phyloP scores from a whole-genome alignment of 2,329 filamentous ascomycete species.

The Epichloe uncinata region DNA sequence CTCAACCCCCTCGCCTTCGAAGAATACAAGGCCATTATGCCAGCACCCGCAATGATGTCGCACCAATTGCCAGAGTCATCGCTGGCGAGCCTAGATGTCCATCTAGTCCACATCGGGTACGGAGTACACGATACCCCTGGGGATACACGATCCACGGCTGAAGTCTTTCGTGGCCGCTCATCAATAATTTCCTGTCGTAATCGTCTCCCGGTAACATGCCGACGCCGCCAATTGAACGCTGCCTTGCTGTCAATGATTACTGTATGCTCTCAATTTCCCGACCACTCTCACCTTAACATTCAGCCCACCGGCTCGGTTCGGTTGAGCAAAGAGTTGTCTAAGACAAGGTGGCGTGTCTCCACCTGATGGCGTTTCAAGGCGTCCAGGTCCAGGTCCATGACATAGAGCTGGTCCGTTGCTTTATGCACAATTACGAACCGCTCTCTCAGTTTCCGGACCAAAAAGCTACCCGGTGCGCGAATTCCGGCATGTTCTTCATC shows the following conservation, averaged over 20 bases:
- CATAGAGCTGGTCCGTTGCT: not conserved
- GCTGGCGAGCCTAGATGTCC: not conserved
- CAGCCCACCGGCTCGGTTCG: not conserved
- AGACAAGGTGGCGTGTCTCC: conserved; percentile 2
- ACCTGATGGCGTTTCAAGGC: not conserved
- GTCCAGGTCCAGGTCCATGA: not conserved
- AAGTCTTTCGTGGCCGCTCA: not conserved
- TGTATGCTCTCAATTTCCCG: not conserved
- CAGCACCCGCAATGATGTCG: not conserved
- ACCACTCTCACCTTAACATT: not conserved
- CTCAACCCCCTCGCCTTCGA: no score
- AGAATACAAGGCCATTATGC: not conserved
- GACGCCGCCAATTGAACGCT: not conserved
- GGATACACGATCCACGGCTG: not conserved
- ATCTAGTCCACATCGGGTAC: not conserved
- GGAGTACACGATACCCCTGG: not conserved
- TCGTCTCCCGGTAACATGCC: not conserved
- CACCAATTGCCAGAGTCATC: not conserved
- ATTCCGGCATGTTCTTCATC: not conserved
- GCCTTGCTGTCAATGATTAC: not conserved
- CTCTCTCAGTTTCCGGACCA: not conserved
- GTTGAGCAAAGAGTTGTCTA: not conserved
- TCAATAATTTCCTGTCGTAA: not conserved
- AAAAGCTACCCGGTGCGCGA: not conserved
- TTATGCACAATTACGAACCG: not conserved